Base-by-base conservation (phyloP, 352 stramenopile genomes). In the Globisporangium heterothallicum region DNA sequence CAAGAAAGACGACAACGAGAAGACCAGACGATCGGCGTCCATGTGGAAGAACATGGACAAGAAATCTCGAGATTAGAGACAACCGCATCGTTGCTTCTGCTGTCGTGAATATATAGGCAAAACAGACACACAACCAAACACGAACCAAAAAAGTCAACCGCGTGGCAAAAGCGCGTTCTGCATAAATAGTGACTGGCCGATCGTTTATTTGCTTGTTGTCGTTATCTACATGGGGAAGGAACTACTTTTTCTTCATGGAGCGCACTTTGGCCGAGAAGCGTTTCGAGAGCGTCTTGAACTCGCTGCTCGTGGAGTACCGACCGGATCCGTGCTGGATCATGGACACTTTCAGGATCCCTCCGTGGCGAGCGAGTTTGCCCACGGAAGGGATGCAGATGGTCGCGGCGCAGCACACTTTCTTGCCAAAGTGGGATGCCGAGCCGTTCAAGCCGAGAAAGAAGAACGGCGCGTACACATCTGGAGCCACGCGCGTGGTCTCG, bases 391-490 rank as follows among this genome's bases (percentile, higher is more conserved):
- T 48, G 32, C 70, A 82, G 12, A 81, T 59, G 5, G 65, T 62
- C 8, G 67, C 58, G 9, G 60, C 49, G 1, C 54, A 42, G 45
- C 64, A 64, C n/a, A 84, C 61, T 35, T 74, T 68, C 34, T 77
- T 77, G 30, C 68, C 73, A 46, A 70, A 71, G 30, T 66, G 66
- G 14, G 73, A 64, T 22, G 59, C 47, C 8, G 63, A 69, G 25
- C 70, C 70, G 27, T 63, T 74, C n/a, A 60, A 49, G 6, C 68
- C 70, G 30, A 82, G 56, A 59, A 74, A 84, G 59, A 84, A 82
- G 57, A 80, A 84, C 12, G 68, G 61, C 12, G 64, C 67, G 32
- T 63, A 66, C 18, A 76, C 14, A 24, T 68, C 66, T 27, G 68
- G 66, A 6, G 38, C 18, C 1, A 63, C 43, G 27, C 26, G 34